Evolutionary conservation across 1,284 basidiomycete genomes (phyloP), one percentile per base, ranked within the genome.

Genomic region (Heterobasidion irregulare): DNA sequence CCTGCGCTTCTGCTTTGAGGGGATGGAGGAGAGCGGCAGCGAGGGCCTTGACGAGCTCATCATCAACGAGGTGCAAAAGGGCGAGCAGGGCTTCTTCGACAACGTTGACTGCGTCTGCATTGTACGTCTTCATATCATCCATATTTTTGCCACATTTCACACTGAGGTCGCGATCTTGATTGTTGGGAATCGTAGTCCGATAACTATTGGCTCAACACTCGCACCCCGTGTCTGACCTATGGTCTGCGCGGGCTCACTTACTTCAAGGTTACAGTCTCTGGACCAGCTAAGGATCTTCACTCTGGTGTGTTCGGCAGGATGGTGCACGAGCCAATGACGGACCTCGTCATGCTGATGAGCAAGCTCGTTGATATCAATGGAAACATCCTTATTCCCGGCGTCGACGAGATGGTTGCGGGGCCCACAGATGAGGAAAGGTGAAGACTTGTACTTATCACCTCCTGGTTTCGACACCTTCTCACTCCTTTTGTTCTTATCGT

Each of bases 1-100:
- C 72, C 72, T 99, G 62, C 84, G 87, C 65, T 89, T 94, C 77
- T 94, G 92, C 75, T 95, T 99, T 66, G 96, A 99, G 71, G 94
- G 96, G 8, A 99, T 99, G 97, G 96, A 99, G 72, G 96, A 99
- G 75, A 90, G 81, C 63, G 96, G 96, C 7, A 93, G 89, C 47
- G 92, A 94, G 64, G 94, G 94, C 6, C 79, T 99, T 10, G 95
- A 98, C 66, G 92, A 92, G 53, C 82, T 98, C 52, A 94, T 99
- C 62, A 74, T 80, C 60, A 77, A 76, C 52, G 94, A 98, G 75
- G 86, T 86, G 57, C 72, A 78, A 52, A 78, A 80, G 56, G 86
- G 75, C 45, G 77, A 84, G 66, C 61, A 77, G 43, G 79, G 81
- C 35, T 98, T 89, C 81, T 97, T 99, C 70, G 79, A 86, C 50